phyloP scores from a whole-genome alignment of 768 basidiomycete genomes.

The Leucocoprinus birnbaumii region DNA sequence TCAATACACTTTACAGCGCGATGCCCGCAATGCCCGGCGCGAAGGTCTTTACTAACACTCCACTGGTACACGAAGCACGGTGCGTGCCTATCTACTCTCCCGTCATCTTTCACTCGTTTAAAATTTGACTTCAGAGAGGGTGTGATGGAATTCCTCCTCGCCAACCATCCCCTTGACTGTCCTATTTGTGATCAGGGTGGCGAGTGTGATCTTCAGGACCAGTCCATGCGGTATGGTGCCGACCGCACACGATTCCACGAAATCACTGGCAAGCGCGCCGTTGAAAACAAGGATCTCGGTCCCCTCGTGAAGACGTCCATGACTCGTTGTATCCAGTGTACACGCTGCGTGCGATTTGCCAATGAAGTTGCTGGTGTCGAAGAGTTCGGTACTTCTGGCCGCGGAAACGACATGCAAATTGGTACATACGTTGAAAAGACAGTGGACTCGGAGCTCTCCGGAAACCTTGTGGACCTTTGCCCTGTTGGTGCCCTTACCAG shows the following conservation, averaged over 20 bases:
- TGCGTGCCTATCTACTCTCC: conserved; percentile 21
- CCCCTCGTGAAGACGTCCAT: conserved; percentile 98
- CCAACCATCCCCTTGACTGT: conserved; percentile 98
- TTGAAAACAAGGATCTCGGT: conserved; percentile 97
- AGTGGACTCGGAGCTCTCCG: conserved; percentile 96
- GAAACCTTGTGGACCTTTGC: conserved; percentile 96
- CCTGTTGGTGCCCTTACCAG: conserved; percentile 98
- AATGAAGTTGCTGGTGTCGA: conserved; percentile 99
- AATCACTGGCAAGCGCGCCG: conserved; percentile 95
- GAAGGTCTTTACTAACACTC: conserved; percentile 92
- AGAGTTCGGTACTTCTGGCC: conserved; percentile 94
- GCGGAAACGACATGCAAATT: conserved; percentile 98
- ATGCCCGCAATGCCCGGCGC: conserved; percentile 97
- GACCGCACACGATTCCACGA: conserved; percentile 99
- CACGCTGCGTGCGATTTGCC: conserved; percentile 97
- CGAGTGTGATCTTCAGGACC: conserved; percentile 98
- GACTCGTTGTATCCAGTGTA: conserved; percentile 99
- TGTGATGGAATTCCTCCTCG: conserved; percentile 97
- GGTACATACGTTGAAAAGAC: conserved; percentile 98
- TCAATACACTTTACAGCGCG: conserved; percentile 47
- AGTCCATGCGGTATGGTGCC: conserved; percentile 98
- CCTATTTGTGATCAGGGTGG: conserved; percentile 99
- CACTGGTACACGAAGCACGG: conserved; percentile 86
- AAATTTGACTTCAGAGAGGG: conserved; percentile 63
- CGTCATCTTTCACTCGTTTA: conserved; percentile 15